Conservation (phyloP, 2,329 filamentous ascomycete species). For the Stenocarpella maydis region DNA sequence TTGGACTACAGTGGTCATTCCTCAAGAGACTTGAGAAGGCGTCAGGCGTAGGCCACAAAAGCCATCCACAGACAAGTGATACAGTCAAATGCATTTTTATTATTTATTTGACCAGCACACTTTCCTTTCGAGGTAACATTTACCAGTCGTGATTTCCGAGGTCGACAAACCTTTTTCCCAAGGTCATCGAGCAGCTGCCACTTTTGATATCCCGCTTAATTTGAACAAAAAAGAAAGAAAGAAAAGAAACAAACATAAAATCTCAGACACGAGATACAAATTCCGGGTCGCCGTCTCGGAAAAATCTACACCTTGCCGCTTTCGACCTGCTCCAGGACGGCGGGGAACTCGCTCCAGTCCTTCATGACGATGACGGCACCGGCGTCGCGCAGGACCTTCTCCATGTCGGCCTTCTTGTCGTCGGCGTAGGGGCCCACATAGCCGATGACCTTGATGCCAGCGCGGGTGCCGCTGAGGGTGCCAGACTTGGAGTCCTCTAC, state of each 20-base stretch:
- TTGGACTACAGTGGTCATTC: no score
- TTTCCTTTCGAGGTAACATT: conserved; percentile 5
- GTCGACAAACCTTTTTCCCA: background rate
- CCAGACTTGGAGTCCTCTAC: conserved; percentile 92
- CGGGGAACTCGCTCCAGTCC: conserved; percentile 65
- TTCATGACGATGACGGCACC: conserved; percentile 71
- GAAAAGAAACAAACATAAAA: no score
- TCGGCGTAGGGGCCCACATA: conserved; percentile 82
- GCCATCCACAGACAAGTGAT: background rate
- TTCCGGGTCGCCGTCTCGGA: background rate
- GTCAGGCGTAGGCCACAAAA: background rate
- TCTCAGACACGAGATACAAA: conserved; percentile 5
- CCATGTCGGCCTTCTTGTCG: conserved; percentile 71
- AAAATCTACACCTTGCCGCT: conserved; percentile 37
- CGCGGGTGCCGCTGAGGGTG: conserved; percentile 75
- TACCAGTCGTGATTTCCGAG: background rate
- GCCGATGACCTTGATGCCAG: conserved; percentile 81
- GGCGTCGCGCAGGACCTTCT: conserved; percentile 64
- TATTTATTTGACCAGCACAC: background rate
- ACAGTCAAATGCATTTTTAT: background rate
- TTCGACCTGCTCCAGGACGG: conserved; percentile 55
- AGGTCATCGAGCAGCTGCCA: background rate
- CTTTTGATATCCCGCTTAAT: conserved; percentile 30
- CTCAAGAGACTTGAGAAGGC: background rate
- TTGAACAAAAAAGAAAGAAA: conserved; percentile 11